phyloP scores from a whole-genome alignment of 1,139 yeast species.

The Geotrichum macrosporum region DNA sequence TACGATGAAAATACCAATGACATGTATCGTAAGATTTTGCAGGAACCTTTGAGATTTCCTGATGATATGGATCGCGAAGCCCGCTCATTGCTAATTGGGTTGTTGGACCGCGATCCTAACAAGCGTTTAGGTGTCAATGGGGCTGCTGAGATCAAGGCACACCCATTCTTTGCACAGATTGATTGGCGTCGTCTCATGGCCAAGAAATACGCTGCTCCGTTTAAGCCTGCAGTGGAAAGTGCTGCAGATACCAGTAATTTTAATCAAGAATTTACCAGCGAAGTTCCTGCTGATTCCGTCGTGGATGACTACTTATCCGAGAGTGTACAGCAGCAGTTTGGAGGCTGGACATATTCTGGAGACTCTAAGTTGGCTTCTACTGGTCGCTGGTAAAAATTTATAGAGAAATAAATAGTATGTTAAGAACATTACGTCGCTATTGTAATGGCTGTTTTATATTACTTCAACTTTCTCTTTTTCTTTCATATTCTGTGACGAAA shows the following conservation, averaged over 20 bases:
- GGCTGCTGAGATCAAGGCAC: constrained; percentile 77
- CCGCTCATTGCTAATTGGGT: constrained; percentile 67
- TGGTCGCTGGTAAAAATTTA: constrained; percentile 13
- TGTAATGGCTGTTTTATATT: too few species aligned
- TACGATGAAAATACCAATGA: constrained; percentile 88
- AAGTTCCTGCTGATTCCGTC: constrained; percentile 91
- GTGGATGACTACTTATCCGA: constrained; percentile 75
- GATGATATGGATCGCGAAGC: constrained; percentile 85
- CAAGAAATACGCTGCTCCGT: constrained; percentile 93
- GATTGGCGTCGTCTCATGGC: constrained; percentile 83
- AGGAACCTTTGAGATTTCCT: constrained; percentile 86
- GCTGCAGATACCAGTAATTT: constrained; percentile 89
- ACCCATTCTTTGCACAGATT: constrained; percentile 81
- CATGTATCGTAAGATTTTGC: constrained; percentile 90
- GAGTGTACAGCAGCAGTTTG: constrained; percentile 94
- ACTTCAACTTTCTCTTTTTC: too few species aligned
- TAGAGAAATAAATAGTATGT: too few species aligned
- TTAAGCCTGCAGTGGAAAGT: constrained; percentile 84
- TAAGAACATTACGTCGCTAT: not conserved
- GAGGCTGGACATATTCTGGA: constrained; percentile 96
- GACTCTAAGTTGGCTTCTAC: constrained; percentile 18
- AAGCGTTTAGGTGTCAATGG: constrained; percentile 74
- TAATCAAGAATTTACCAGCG: constrained; percentile 87
- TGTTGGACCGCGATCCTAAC: constrained; percentile 81
- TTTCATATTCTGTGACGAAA: too few species aligned